Evolutionary conservation across 192 early-diverging fungal species (phyloP), one percentile per base, ranked within the genome.

Genomic region (Backusella parvicylindrica): DNA sequence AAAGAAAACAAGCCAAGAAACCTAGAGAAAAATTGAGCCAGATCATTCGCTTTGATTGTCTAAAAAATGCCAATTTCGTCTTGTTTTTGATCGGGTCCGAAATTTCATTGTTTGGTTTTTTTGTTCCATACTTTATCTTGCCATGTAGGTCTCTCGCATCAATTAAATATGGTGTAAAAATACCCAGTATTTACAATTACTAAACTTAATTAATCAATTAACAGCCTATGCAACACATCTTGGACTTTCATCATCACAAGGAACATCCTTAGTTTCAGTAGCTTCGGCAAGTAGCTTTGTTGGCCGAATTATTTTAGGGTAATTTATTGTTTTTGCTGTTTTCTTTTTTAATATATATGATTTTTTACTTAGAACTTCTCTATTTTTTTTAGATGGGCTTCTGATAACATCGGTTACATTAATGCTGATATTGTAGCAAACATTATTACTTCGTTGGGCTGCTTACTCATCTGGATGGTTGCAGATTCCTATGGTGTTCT

Each of bases 381-480:
- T 35, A 35, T n/a, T 47, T 13, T 0, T n/a, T 26, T 56, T 56
- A 56, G 50, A 33, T 35, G n/a, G n/a, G 15, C 31, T 21, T 76
- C 72, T 41, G 80, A 82, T 68, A 26, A 21, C 2, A 74, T 82
- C 18, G 80, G 80, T 21, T 65, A 50, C 11, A 16, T 82, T 50
- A 77, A 82, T 40, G 71, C 70, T 38, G 50, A 73, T 50, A 37
- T 82, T 15, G 64, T 82, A 8, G 66, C 72, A 31, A 72, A 53
- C 26, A 16, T 63, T 13, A 70, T 82, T 12, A 40, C 72, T 37
- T 70, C 73, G 1, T 7, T 72, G 5, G 60, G 71, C 37, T 47
- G 60, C 49, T 38, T 75, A 7, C 60, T 78, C 53, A 75, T 82
- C 50, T 82, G 80, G 80, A 47, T 31, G 28, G 77, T 78, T 68